These are phyloP conservation scores for Venturia asperata DNA, from an alignment of 2,329 filamentous ascomycete genomes.

Conservation along the genomic window DNA sequence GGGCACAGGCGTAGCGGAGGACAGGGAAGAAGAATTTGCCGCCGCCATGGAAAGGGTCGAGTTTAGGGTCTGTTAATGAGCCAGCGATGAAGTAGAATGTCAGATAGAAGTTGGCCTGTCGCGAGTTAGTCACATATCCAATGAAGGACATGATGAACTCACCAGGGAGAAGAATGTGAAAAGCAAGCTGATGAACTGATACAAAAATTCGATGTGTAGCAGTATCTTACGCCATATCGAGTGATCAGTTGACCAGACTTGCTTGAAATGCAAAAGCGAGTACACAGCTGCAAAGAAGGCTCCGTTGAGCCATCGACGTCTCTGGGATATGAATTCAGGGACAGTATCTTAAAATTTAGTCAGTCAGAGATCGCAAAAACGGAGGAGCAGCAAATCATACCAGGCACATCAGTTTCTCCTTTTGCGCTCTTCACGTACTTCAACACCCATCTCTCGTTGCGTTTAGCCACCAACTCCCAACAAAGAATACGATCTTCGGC, in stretches of 20 bases:
- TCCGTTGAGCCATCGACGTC: conserved; percentile 94
- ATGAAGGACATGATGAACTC: conserved; percentile 9
- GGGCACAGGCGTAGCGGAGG: conserved; percentile 73
- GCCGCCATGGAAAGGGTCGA: conserved; percentile 87
- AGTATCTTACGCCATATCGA: conserved; percentile 81
- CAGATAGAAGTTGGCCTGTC: conserved; percentile 74
- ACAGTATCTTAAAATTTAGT: conserved; percentile 59
- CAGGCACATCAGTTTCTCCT: conserved; percentile 95
- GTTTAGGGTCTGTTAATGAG: conserved; percentile 66
- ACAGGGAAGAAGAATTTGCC: conserved; percentile 80
- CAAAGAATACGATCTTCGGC: conserved; percentile 86
- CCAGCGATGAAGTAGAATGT: conserved; percentile 98
- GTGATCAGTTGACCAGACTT: conserved; percentile 91
- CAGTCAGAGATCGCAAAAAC: not conserved
- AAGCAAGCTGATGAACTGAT: conserved; percentile 83
- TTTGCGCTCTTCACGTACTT: conserved; percentile 97
- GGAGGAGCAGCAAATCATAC: conserved; percentile 46
- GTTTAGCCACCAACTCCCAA: conserved; percentile 93
- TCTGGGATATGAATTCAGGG: conserved; percentile 94
- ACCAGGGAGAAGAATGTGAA: conserved; percentile 95
- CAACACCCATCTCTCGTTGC: conserved; percentile 90
- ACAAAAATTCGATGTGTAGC: conserved; percentile 89
- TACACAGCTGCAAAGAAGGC: conserved; percentile 98
- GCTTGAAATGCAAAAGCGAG: conserved; percentile 87
- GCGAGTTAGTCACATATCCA: conserved; percentile 17